phyloP scores from a whole-genome alignment of 2,329 filamentous ascomycete genomes.

The Apiospora sp. region DNA sequence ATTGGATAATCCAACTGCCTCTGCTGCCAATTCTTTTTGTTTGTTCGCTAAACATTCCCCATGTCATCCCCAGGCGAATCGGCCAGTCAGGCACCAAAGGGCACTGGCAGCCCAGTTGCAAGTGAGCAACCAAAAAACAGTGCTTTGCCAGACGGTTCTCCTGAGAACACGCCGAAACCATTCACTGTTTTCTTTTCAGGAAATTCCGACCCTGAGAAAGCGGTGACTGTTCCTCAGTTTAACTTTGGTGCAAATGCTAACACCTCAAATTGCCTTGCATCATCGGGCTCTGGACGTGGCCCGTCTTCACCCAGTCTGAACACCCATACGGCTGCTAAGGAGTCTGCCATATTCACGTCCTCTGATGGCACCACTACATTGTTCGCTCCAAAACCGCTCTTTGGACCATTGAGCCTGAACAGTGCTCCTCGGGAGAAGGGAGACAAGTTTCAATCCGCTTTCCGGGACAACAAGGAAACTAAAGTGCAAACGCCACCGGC shows the following conservation, averaged over 20 bases:
- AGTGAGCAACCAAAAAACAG: neutral
- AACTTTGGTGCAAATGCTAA: neutral
- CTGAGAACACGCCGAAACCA: no score
- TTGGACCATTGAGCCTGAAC: neutral
- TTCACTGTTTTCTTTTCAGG: neutral
- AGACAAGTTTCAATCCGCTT: neutral
- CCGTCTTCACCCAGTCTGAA: neutral
- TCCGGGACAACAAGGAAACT: neutral
- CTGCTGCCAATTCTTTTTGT: neutral
- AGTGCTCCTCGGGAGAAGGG: neutral
- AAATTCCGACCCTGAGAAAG: neutral
- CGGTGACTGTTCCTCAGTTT: neutral
- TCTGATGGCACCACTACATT: neutral
- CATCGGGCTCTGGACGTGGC: neutral
- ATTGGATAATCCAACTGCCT: neutral
- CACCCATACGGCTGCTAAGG: neutral
- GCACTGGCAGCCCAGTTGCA: neutral
- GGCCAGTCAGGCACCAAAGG: neutral
- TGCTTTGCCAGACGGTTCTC: neutral
- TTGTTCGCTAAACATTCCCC: neutral
- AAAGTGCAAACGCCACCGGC: neutral
- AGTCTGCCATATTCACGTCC: neutral
- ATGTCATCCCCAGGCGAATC: neutral
- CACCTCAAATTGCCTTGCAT: no score
- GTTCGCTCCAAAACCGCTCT: neutral